Base-by-base conservation (phyloP, 305 asterid species). In the Solanum hybrid region DNA sequence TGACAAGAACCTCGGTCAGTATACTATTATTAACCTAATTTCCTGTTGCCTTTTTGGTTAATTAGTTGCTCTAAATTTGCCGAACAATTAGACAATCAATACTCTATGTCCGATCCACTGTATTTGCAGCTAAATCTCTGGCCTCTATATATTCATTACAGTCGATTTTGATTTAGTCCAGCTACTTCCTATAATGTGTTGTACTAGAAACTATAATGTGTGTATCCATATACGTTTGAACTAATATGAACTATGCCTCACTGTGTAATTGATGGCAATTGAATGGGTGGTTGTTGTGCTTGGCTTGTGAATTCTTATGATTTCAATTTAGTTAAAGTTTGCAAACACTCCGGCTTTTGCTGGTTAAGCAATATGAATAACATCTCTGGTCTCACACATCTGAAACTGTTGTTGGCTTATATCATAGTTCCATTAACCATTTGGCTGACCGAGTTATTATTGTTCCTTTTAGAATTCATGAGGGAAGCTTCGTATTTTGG, bases 1-100 rank as follows among this genome's bases (percentile, higher is more conserved):
- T 0, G 99, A 97, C 89, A 97, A 97, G 93, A 97, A 97, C 90
- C 93, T 96, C 38, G 98, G 78, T 72, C 32, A 72, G 78, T 26
- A 72, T 72, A 72, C 33, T 72, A 26, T 11, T 72, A 72, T 26
- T 26, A 72, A 5, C 20, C 20, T 72, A 39, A 39, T 39, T 11
- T 39, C 51, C 51, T 39, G 51, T 39, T 39, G 4, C 77, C 8
- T 70, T 70, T 70, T 70, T 70, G 8, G 32, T 24, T 70, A 70
- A 70, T 24, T 70, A 65, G 32, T 72, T 72, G 32, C 32, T 72
- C 17, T 72, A 72, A 10, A 24, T 26, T 70, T 5, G 17, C 5
- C 17, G 27, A 2, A n/a, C 24, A 68, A 2, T 10, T 68, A 65
- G 11, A 65, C 27, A 22, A 65, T 8, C 73, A 65, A 65, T 65